A percentile compares a stretch with the other conserved stretches of the same genome.
These are phyloP conservation scores for Melianthus villosus DNA, from an alignment of 441 rosid genomes.

Conservation along the genomic window DNA sequence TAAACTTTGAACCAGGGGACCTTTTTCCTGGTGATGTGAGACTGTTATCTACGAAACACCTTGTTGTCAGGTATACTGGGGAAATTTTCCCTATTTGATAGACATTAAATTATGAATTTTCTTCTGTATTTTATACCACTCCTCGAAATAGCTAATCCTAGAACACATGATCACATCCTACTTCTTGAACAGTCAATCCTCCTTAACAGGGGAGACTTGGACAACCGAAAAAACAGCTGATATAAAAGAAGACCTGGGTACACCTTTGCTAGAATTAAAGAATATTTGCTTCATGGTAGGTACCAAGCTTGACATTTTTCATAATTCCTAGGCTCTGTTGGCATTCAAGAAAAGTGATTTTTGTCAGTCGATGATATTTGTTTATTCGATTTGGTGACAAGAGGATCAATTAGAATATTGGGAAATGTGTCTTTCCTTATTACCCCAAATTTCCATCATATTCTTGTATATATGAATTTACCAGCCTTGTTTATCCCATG, in stretches of 20 bases:
- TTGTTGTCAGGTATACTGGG: slow-evolving; percentile 41
- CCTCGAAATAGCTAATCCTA: slow-evolving; percentile 4
- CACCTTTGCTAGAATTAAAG: slow-evolving; percentile 49
- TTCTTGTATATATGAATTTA: too few relatives aligned
- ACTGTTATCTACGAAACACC: slow-evolving; percentile 42
- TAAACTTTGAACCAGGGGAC: slow-evolving; percentile 57
- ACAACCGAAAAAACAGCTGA: slow-evolving; percentile 41
- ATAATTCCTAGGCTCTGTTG: too few relatives aligned
- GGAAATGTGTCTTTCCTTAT: too few relatives aligned
- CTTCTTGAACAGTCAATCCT: slow-evolving; percentile 45
- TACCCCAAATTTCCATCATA: too few relatives aligned
- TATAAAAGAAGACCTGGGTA: slow-evolving; percentile 28
- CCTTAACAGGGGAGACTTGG: slow-evolving; percentile 57
- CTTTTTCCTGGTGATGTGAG: slow-evolving; percentile 67
- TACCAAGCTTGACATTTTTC: too few relatives aligned
- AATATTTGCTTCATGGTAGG: slow-evolving; percentile 65
- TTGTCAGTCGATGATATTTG: too few relatives aligned
- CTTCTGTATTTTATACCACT: slow-evolving; percentile 4
- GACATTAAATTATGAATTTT: neutral
- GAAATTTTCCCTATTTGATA: slow-evolving; percentile 1
- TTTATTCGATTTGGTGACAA: too few relatives aligned
- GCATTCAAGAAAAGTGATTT: too few relatives aligned
- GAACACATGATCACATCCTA: slow-evolving; percentile 14
- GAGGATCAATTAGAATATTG: too few relatives aligned
- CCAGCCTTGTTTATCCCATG: too few relatives aligned